Evolutionary conservation across 805 yeast genomes (phyloP).

Genomic region (Metschnikowia lochheadii): DNA sequence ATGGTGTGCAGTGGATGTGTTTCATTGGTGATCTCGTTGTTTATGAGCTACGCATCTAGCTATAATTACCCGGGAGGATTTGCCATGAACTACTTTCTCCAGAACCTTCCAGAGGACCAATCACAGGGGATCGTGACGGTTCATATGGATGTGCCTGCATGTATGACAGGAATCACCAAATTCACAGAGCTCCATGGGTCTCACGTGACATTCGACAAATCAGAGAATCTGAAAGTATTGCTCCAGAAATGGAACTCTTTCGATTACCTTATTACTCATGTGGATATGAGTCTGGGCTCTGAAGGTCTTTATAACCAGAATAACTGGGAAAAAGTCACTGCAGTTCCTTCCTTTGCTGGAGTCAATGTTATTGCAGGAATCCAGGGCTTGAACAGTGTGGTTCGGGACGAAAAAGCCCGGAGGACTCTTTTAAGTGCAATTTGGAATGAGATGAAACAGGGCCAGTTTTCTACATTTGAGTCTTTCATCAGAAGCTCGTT

Average conservation of each 20-base stretch:
- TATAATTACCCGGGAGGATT: constrained; percentile 87
- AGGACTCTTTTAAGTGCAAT: background rate
- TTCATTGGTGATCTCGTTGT: constrained; percentile 37
- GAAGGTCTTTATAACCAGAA: constrained; percentile 11
- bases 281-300: constrained; percentile 11
- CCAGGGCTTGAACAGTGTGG: constrained; percentile 1
- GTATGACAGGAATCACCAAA: constrained; percentile 82
- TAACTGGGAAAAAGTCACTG: constrained; percentile 21
- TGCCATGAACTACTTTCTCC: constrained; percentile 55
- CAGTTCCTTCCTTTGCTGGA: constrained; percentile 20
- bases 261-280: constrained; percentile 28
- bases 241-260: constrained; percentile 26
- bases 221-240: constrained; percentile 50
- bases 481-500: constrained; percentile 2
- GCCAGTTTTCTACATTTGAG: constrained; percentile 5
- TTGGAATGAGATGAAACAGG: constrained; percentile 8
- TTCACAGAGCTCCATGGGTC: constrained; percentile 58
- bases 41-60: constrained; percentile 60
- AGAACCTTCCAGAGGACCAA: constrained; percentile 11
- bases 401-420: constrained; percentile 1
- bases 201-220: constrained; percentile 60
- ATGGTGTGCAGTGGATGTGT: constrained; percentile 20
- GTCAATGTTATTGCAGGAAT: constrained; percentile 13
- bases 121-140: constrained; percentile 34
- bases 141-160: constrained; percentile 74